Percentiles rank a stretch among this genome's conserved stretches.
phyloP scores from a whole-genome alignment of 306 rosid species.

The Amphicarpaea edgeworthii region DNA sequence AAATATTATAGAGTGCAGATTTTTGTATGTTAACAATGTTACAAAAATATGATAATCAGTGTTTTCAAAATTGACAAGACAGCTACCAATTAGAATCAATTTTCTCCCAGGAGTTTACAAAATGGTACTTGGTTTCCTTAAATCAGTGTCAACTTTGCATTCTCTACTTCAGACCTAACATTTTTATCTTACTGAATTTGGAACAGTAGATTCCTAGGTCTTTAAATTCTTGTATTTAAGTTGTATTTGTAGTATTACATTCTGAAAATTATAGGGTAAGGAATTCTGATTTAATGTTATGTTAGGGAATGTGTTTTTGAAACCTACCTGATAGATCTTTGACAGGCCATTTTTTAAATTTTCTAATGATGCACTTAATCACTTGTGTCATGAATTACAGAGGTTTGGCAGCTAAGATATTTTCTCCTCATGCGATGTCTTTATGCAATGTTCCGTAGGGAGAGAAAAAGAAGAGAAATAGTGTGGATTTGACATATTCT shows the following conservation, averaged over 20 bases:
- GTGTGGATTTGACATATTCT: no score
- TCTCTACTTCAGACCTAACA: not conserved
- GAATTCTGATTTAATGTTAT: not conserved
- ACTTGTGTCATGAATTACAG: not conserved
- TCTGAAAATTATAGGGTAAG: not conserved
- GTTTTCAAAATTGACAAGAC: no score
- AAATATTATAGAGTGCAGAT: not conserved
- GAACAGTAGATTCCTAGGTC: not conserved
- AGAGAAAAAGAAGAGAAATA: no score
- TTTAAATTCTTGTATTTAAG: conserved; percentile 2
- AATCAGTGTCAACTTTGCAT: no score
- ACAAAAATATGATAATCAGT: no score
- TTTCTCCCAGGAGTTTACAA: no score
- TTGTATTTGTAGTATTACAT: not conserved
- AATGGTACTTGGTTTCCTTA: no score
- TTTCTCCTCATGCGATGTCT: conserved; percentile 6
- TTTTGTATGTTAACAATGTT: no score
- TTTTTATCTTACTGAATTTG: conserved; percentile 3
- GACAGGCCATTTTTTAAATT: not conserved
- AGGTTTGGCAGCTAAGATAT: not conserved
- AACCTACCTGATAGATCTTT: conserved; percentile 17
- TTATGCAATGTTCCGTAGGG: no score
- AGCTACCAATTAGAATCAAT: no score
- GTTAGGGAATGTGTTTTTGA: not conserved
- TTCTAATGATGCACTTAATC: conserved; percentile 6